Percentiles rank a stretch among this genome's conserved stretches.
These are phyloP conservation scores for Cytospora leucostoma DNA, from an alignment of 2,329 filamentous ascomycete genomes.

Conservation along the genomic window DNA sequence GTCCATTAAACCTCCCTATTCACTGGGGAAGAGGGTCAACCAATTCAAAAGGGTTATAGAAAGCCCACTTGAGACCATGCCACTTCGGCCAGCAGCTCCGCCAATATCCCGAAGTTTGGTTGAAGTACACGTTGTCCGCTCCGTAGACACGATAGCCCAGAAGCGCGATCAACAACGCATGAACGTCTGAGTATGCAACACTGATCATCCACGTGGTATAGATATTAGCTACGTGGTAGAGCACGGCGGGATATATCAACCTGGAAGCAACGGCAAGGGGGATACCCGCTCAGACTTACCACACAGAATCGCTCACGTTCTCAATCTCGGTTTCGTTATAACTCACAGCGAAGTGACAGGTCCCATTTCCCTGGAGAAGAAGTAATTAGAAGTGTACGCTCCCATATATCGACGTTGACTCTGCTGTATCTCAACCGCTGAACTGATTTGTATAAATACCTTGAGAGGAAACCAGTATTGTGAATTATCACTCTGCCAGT, in stretches of 20 bases:
- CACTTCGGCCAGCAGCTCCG: background rate
- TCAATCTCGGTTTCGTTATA: background rate
- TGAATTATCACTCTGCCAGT: background rate
- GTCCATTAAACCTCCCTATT: no score
- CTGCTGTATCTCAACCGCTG: no score
- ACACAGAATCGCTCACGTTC: background rate
- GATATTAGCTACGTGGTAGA: background rate
- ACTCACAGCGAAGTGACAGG: background rate
- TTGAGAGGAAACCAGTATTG: background rate
- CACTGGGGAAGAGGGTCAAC: background rate
- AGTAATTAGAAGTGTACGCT: background rate
- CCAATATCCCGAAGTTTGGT: background rate
- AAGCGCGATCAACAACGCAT: background rate
- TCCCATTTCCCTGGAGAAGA: background rate
- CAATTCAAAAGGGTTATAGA: background rate
- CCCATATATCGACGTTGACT: background rate
- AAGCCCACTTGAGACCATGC: background rate
- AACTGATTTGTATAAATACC: background rate
- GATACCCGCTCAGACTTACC: background rate
- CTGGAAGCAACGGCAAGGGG: background rate
- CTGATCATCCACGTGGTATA: background rate
- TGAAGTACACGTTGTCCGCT: background rate
- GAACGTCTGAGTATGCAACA: background rate
- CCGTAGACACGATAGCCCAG: background rate
- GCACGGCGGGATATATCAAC: background rate